Base-by-base conservation (phyloP, 306 rosid genomes). In the Rosa chinensis region DNA sequence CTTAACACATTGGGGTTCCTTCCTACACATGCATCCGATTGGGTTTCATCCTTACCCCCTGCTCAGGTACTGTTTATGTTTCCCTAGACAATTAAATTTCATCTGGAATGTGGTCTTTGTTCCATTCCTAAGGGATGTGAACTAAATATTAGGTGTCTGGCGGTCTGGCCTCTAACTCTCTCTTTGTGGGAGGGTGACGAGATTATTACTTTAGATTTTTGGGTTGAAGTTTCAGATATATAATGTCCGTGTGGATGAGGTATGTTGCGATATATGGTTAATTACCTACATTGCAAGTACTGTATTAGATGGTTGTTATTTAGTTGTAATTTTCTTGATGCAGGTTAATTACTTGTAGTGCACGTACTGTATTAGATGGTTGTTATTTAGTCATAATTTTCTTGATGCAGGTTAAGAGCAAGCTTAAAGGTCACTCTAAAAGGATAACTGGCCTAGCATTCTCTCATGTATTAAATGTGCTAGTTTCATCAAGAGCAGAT, bases 241-340 rank as follows among this genome's bases (percentile, higher is more conserved):
- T 78, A 92, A 94, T 73, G 99, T 94, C 62, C 97, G 97, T 0
- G 97, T 92, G n/a, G 97, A 94, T 80, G 99, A 94, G 97, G 99
- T 94, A 88, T 66, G 81, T 12, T 78, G 50, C 62, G 25, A 64
- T 78, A 72, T 23, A 14, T 79, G 64, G 49, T 66, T 40, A 49
- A 49, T 55, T 28, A 28, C 28, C 1, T 28, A 1, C 28, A 28
- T 1, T 28, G 28, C 28, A 28, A 1, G 28, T 28, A 28, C 28
- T 28, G 28, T 28, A 28, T 28, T 28, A 28, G 28, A 28, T 28
- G 28, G 28, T 28, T 28, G 28, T 28, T 28, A 28, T 28, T 28
- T 28, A 28, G 28, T 28, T 28, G 28, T 28, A 28, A 28, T 28
- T 28, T 28, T 28, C 1, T 28, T 28, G 28, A 28, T 28, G 28